Base-by-base conservation (phyloP, 768 basidiomycete genomes). In the Naganishia vishniacii region DNA sequence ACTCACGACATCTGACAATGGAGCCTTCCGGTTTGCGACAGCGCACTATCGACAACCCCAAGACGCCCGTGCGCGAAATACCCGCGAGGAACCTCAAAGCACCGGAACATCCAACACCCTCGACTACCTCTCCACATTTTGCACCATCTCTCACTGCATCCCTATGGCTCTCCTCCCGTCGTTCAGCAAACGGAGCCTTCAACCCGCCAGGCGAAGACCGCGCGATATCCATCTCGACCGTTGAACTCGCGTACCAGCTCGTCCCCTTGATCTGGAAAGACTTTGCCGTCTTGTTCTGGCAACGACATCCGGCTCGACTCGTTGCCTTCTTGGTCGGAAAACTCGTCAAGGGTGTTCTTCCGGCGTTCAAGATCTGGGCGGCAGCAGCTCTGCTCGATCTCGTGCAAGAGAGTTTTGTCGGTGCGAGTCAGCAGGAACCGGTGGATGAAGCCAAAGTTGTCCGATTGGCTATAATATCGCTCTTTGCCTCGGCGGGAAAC, bases 351-450 rank as follows among this genome's bases (percentile, higher is more conserved):
- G 70, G 70, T 31, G 32, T 71, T 5, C 31, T 72, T 25, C 72
- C 72, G 6, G 64, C 68, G 47, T 29, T 48, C 25, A 63, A 64
- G 67, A 68, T 71, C 12, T 69, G 68, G 69, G 59, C 72, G 1
- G 37, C 61, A 5, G 65, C 67, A 42, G 46, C 47, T 25, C 59
- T 73, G 58, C 60, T 72, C 20, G 70, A 73, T 51, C 40, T 69
- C 16, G 69, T 71, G 9, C 72, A 73, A 46, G 37, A 45, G 34
- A 68, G 62, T 26, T 69, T 73, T 20, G 53, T 56, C 37, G 29
- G 18, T 25, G 40, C 51, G 26, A 48, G 26, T 41, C 32, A 46
- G 13, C 25, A 56, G 7, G 26, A 62, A 2, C 40, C 23, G 28
- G 48, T 69, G 3, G 53, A 65, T 48, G 13, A 34, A 5, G 18